phyloP scores from a whole-genome alignment of 345 rosid genomes.

The Acer campestre region DNA sequence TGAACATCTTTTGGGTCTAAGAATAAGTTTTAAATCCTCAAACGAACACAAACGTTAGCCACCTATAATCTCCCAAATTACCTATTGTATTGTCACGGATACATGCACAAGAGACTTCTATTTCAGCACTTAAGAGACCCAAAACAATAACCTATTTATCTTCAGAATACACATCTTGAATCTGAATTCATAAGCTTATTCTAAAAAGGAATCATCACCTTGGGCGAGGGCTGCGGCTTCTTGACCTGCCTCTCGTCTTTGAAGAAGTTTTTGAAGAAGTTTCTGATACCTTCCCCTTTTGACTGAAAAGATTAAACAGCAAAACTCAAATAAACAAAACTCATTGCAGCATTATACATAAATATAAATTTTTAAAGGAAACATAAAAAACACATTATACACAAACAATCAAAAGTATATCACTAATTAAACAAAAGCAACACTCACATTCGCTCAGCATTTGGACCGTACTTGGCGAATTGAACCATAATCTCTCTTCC shows the following conservation, averaged over 20 bases:
- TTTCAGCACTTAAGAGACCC: neutral
- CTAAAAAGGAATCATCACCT: constrained; percentile 24
- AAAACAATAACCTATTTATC: neutral
- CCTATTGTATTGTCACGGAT: neutral
- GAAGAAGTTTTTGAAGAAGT: constrained; percentile 34
- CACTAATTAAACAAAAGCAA: neutral
- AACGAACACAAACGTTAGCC: neutral
- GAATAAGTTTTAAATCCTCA: neutral
- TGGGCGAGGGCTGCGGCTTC: constrained; percentile 53
- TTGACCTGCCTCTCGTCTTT: constrained; percentile 40
- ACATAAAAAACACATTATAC: neutral
- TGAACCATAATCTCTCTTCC: constrained; percentile 42
- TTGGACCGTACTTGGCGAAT: constrained; percentile 42
- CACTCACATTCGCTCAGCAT: constrained; percentile 37
- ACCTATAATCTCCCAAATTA: neutral
- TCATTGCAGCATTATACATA: neutral
- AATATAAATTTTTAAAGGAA: neutral
- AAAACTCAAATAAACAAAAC: constrained; percentile 9
- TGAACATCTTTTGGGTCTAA: constrained; percentile 8
- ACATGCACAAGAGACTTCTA: neutral
- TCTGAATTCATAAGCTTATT: neutral
- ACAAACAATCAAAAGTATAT: neutral
- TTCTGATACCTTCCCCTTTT: constrained; percentile 32
- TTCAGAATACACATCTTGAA: neutral
- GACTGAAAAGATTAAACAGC: constrained; percentile 31